phyloP scores from a whole-genome alignment of 345 rosid genomes.

The Salix koriyanagi region DNA sequence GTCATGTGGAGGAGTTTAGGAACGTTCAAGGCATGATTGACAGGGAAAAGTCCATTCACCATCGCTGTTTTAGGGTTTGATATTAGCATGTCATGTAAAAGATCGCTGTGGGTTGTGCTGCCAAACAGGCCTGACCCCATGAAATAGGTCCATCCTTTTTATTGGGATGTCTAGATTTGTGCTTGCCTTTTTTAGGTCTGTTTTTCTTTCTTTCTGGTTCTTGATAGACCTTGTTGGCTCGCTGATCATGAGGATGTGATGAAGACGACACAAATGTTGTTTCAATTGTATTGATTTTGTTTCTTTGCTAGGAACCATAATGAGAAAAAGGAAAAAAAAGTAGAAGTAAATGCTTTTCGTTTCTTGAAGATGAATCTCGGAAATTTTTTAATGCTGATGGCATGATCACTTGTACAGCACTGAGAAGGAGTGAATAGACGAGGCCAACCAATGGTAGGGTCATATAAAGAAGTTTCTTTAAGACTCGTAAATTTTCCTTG shows the following conservation, averaged over 20 bases:
- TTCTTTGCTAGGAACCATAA: slow-evolving; percentile 13
- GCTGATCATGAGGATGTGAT: slow-evolving; percentile 12
- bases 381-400: slow-evolving; percentile 10
- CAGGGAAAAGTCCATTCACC: slow-evolving; percentile 46
- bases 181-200: not conserved
- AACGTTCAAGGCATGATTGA: slow-evolving; percentile 44
- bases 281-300: slow-evolving; percentile 16
- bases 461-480: slow-evolving; percentile 15
- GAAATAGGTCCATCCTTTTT: not conserved
- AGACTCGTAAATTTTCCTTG: not conserved
- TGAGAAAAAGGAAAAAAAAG: not conserved
- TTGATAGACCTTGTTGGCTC: slow-evolving; percentile 10
- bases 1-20: slow-evolving; percentile 34
- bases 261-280: slow-evolving; percentile 17
- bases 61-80: slow-evolving; percentile 63
- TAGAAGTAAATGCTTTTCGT: slow-evolving; percentile 10
- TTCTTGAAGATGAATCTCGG: not conserved
- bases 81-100: not conserved
- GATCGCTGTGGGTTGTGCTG: slow-evolving; percentile 30
- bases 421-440: slow-evolving; percentile 1
- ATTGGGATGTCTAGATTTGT: slow-evolving; percentile 19
- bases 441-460: slow-evolving; percentile 21
- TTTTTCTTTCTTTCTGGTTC: not conserved
- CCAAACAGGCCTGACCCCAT: slow-evolving; percentile 37
- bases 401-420: slow-evolving; percentile 6